These are phyloP conservation scores for Aspergillus tanneri DNA, from an alignment of 2,329 filamentous ascomycete genomes.

Conservation along the genomic window DNA sequence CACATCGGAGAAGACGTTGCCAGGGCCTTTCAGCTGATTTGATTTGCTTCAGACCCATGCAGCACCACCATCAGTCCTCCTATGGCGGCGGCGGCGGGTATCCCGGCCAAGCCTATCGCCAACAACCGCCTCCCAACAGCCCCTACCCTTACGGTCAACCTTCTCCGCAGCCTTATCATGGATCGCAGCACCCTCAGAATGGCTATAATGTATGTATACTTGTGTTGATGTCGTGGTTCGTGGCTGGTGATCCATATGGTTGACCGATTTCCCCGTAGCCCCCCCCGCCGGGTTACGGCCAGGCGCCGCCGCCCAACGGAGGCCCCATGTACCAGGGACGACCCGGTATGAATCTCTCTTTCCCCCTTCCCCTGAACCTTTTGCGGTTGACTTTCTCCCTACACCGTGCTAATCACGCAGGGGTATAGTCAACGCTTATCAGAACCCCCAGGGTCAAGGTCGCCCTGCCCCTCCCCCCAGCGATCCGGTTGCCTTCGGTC, in stretches of 20 bases:
- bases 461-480: constrained; percentile 67
- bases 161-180: constrained; percentile 41
- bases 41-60: constrained; percentile 28
- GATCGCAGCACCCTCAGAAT: constrained; percentile 30
- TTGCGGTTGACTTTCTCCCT: constrained; percentile 1
- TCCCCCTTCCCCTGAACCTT: not conserved
- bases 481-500: constrained; percentile 70
- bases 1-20: too few species aligned
- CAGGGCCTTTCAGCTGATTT: not conserved
- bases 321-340: constrained; percentile 42
- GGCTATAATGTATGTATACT: constrained; percentile 39
- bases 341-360: constrained; percentile 32
- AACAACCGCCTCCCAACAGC: constrained; percentile 41
- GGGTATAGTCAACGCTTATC: constrained; percentile 30
- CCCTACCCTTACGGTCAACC: constrained; percentile 48
- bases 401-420: not conserved
- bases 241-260: constrained; percentile 16
- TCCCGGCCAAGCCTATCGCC: constrained; percentile 37
- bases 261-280: constrained; percentile 18
- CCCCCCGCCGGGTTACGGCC: constrained; percentile 33
- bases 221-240: constrained; percentile 1
- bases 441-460: constrained; percentile 58
- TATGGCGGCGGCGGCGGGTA: constrained; percentile 41
- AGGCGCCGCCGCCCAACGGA: constrained; percentile 38
- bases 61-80: constrained; percentile 33